Percentiles rank a stretch among this genome's conserved stretches.
Conservation (phyloP, 306 rosid species). For the Malus domestica region ASM211411v1 NC_041791.1:5049501-5050000, state of each 20-base stretch:
- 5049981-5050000: neutral
- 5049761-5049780: conserved; percentile 59
- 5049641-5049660: conserved; percentile 65
- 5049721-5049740: conserved; percentile 49
- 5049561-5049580: conserved; percentile 45
- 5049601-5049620: conserved; percentile 60
- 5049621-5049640: conserved; percentile 42
- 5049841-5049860: conserved; percentile 51
- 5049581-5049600: conserved; percentile 37
- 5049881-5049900: neutral
- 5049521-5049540: conserved; percentile 67
- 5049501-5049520: conserved; percentile 41
- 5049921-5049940: neutral
- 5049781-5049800: conserved; percentile 70
- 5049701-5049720: conserved; percentile 48
- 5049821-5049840: conserved; percentile 98
- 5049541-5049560: conserved; percentile 80
- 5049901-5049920: neutral
- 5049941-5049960: neutral
- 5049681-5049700: conserved; percentile 40
- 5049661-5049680: conserved; percentile 39
- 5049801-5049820: conserved; percentile 69
- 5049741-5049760: conserved; percentile 48
- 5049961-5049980: neutral
- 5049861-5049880: conserved; percentile 23